These are phyloP conservation scores for Boechera retrofracta DNA, from an alignment of 345 rosid species.

Conservation along the genomic window DNA sequence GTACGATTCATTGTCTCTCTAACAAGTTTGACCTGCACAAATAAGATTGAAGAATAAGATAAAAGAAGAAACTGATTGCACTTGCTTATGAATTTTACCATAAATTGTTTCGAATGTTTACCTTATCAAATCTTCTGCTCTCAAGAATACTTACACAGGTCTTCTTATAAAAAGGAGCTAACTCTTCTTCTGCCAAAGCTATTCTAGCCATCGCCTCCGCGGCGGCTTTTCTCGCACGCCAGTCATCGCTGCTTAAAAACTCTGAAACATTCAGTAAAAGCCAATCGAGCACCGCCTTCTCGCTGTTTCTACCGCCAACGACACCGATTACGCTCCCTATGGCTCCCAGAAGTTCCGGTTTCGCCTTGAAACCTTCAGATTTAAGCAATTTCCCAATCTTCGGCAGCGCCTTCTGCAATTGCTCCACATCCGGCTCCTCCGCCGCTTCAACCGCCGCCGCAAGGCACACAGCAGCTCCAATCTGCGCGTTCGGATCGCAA, in stretches of 20 bases:
- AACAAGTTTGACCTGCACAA: slow-evolving; percentile 73
- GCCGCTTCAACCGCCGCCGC: slow-evolving; percentile 74
- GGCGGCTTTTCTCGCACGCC: slow-evolving; percentile 90
- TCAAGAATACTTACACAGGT: slow-evolving; percentile 58
- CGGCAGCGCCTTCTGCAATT: slow-evolving; percentile 65
- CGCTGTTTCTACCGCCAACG: slow-evolving; percentile 58
- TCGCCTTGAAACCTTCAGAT: slow-evolving; percentile 77
- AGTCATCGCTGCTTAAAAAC: slow-evolving; percentile 72
- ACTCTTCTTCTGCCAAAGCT: slow-evolving; percentile 59
- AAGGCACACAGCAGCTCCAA: slow-evolving; percentile 82
- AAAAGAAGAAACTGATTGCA: not conserved
- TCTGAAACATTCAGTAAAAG: slow-evolving; percentile 65
- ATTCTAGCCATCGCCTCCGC: slow-evolving; percentile 83
- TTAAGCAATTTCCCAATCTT: slow-evolving; percentile 70
- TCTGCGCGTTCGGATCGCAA: slow-evolving; percentile 75
- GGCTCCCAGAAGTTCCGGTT: slow-evolving; percentile 67
- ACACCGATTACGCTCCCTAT: slow-evolving; percentile 68
- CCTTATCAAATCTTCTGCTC: slow-evolving; percentile 81
- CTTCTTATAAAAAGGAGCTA: slow-evolving; percentile 61
- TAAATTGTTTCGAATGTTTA: not conserved
- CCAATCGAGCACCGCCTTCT: slow-evolving; percentile 62
- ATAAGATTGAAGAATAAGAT: slow-evolving; percentile 12
- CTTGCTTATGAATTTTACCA: not conserved
- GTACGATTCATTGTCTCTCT: slow-evolving; percentile 88
- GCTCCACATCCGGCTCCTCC: slow-evolving; percentile 69